These are phyloP conservation scores for Wickerhamomyces sydowiorum DNA, from an alignment of 805 yeast genomes.

Conservation along the genomic window DNA sequence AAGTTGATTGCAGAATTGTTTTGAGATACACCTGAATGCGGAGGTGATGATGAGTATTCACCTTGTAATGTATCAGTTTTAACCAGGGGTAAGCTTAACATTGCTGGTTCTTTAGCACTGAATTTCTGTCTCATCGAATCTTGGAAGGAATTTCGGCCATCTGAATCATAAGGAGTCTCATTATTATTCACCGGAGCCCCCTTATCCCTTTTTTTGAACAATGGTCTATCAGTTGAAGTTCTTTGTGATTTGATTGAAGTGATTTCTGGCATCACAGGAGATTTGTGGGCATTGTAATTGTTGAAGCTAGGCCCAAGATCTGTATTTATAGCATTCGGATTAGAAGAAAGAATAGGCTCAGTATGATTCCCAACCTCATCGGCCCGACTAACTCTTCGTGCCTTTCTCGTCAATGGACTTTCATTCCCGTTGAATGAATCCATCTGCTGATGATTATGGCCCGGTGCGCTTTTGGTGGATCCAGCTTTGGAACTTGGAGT, in stretches of 20 bases:
- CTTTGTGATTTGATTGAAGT: slow-evolving; percentile 1
- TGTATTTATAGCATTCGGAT: not conserved
- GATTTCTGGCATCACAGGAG: slow-evolving; percentile 1
- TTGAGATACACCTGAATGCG: not conserved
- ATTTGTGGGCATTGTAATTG: not conserved
- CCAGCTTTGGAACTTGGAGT: not conserved
- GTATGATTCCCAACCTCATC: not conserved
- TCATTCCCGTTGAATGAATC: not conserved
- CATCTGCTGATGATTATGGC: not conserved
- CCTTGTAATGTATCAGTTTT: not conserved
- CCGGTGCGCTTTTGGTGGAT: not conserved
- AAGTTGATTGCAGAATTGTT: not conserved
- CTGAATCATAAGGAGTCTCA: not conserved
- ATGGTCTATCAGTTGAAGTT: not conserved
- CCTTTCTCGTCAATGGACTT: not conserved
- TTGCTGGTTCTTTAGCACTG: not conserved
- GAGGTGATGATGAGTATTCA: not conserved
- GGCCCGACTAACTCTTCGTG: not conserved
- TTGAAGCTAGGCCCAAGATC: not conserved
- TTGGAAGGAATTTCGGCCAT: not conserved
- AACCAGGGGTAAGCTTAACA: not conserved
- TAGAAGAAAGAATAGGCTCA: not conserved
- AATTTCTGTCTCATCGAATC: not conserved
- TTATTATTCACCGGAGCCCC: not conserved
- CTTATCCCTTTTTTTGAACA: not conserved